phyloP scores from a whole-genome alignment of 163 green algal species.

The Scenedesmus sp. region DNA sequence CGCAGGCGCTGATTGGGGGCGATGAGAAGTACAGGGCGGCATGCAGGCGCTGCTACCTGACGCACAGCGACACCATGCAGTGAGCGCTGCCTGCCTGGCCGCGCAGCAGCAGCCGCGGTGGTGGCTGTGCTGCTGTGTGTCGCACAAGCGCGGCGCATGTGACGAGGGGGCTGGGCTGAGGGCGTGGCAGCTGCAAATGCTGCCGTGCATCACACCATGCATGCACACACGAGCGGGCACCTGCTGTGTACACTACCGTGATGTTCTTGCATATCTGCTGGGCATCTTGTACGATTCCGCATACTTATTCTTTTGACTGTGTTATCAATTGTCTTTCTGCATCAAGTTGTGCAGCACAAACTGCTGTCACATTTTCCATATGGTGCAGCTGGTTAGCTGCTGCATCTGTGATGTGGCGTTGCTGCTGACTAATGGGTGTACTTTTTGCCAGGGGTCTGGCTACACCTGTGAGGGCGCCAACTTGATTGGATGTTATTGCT shows the following conservation, averaged over 20 bases:
- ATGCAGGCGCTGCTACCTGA: constrained; percentile 82
- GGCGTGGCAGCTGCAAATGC: not conserved
- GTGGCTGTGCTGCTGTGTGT: not conserved
- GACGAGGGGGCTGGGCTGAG: not conserved
- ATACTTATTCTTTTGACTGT: not conserved
- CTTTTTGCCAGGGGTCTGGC: too few relatives aligned
- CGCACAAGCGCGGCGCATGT: not conserved
- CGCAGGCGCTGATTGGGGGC: constrained; percentile 89
- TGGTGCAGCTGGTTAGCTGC: too few relatives aligned
- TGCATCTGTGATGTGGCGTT: too few relatives aligned
- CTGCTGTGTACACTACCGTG: not conserved
- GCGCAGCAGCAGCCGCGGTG: not conserved
- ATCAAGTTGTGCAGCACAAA: too few relatives aligned
- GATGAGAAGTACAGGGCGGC: constrained; percentile 90
- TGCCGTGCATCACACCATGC: not conserved
- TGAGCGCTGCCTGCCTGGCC: not conserved
- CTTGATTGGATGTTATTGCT: too few relatives aligned
- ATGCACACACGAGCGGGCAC: not conserved
- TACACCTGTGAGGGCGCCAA: too few relatives aligned
- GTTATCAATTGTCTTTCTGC: too few relatives aligned
- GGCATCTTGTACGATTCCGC: not conserved
- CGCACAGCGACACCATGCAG: constrained; percentile 12
- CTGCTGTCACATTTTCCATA: too few relatives aligned
- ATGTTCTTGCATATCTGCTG: not conserved
- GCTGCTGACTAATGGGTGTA: too few relatives aligned